Conservation (phyloP, 805 yeast species). For the Ogataea philodendri region DNA sequence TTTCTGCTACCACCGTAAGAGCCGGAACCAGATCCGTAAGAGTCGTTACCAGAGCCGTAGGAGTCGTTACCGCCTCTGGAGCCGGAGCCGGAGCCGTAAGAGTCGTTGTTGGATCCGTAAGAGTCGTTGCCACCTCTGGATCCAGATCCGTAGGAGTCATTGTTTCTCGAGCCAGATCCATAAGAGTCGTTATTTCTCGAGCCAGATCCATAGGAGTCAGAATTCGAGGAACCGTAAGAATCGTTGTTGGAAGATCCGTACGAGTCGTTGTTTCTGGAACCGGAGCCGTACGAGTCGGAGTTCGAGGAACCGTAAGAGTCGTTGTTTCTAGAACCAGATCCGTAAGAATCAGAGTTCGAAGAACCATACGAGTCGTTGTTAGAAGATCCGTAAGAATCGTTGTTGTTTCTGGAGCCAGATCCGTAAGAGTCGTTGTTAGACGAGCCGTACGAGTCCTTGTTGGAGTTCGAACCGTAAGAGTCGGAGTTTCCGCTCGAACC, state of each 20-base stretch:
- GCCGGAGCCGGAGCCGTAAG: slow-evolving; percentile 8
- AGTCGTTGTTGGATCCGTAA: slow-evolving; percentile 11
- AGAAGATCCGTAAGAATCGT: slow-evolving; percentile 34
- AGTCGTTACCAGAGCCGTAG: slow-evolving; percentile 21
- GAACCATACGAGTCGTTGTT: slow-evolving; percentile 34
- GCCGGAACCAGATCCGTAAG: slow-evolving; percentile 31
- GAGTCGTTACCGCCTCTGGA: slow-evolving; percentile 15
- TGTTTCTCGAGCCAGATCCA: slow-evolving; percentile 21
- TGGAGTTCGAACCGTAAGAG: slow-evolving; percentile 27
- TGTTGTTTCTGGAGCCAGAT: slow-evolving; percentile 22
- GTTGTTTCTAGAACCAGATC: slow-evolving; percentile 31
- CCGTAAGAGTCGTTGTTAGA: slow-evolving; percentile 17
- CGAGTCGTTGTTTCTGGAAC: slow-evolving; percentile 23
- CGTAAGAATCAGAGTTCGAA: slow-evolving; percentile 33
- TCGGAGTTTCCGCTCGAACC: slow-evolving; percentile 22
- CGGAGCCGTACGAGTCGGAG: slow-evolving; percentile 32
- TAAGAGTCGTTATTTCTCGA: slow-evolving; percentile 31
- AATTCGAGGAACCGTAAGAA: slow-evolving; percentile 36
- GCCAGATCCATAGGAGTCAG: slow-evolving; percentile 32
- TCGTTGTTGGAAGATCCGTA: slow-evolving; percentile 35
- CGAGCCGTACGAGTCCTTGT: slow-evolving; percentile 36
- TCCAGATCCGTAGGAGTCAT: slow-evolving; percentile 33
- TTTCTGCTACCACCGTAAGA: too few species aligned
- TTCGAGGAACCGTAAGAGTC: slow-evolving; percentile 25
- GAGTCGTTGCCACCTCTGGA: slow-evolving; percentile 21